phyloP scores from a whole-genome alignment of 2,329 filamentous ascomycete species.

The Daldinia sp. region DNA sequence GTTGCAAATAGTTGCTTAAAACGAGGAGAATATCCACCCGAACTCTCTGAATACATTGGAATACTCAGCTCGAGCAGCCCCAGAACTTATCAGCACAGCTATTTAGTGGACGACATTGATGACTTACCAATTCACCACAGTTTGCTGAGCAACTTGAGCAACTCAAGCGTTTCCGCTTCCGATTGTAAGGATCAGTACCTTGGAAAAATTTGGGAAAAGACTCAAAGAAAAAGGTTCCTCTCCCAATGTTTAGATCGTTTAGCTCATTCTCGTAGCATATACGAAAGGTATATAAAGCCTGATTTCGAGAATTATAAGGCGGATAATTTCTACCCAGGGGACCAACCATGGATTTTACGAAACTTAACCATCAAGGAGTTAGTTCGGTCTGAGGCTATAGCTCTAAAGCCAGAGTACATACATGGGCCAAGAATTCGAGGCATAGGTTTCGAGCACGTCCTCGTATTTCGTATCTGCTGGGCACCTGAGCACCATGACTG shows the following conservation, averaged over 20 bases:
- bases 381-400: conserved; percentile 49
- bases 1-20: not conserved
- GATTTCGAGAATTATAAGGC: not conserved
- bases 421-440: conserved; percentile 48
- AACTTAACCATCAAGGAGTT: conserved; percentile 52
- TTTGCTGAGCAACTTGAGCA: too few species aligned
- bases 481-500: conserved; percentile 19
- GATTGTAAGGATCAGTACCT: not conserved
- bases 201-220: not conserved
- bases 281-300: not conserved
- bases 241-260: not conserved
- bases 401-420: conserved; percentile 46
- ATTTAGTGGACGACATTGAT: too few species aligned
- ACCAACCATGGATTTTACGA: conserved; percentile 51
- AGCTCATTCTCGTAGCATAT: not conserved
- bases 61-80: too few species aligned
- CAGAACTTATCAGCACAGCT: too few species aligned
- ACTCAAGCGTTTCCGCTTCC: too few species aligned
- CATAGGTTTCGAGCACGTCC: conserved; percentile 49
- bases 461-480: conserved; percentile 49
- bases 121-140: too few species aligned
- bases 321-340: conserved; percentile 45
- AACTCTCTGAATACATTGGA: not conserved
- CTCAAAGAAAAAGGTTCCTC: not conserved
- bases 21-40: not conserved